Conservation (phyloP, 768 basidiomycete genomes). For the Tulasnella sp. region DNA sequence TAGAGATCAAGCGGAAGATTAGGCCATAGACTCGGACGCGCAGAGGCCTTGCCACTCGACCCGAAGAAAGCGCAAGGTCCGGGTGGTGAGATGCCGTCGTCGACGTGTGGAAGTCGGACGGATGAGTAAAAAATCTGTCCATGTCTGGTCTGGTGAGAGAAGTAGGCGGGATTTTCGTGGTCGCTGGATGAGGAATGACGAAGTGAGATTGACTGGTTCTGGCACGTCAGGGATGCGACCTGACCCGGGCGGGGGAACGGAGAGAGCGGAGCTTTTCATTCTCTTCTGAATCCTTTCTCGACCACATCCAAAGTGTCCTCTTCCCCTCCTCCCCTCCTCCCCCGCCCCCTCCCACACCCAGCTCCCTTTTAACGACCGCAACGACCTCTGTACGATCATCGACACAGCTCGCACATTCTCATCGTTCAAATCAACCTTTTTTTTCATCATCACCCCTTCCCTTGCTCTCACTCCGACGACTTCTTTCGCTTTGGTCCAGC, state of each 20-base stretch:
- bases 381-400: slow-evolving; percentile 25
- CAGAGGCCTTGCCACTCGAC: background rate
- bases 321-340: slow-evolving; percentile 24
- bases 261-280: slow-evolving; percentile 3
- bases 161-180: background rate
- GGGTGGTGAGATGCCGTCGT: slow-evolving; percentile 14
- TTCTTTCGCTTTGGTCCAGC: slow-evolving; percentile 1
- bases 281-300: background rate
- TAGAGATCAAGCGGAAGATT: slow-evolving; percentile 15
- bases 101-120: background rate
- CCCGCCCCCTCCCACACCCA: slow-evolving; percentile 17
- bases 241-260: slow-evolving; percentile 14
- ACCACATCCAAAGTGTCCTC: background rate
- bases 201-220: background rate
- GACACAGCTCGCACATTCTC: slow-evolving; percentile 9
- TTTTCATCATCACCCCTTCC: background rate
- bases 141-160: background rate
- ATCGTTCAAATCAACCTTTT: background rate
- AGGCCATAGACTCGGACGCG: background rate
- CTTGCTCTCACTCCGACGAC: slow-evolving; percentile 1
- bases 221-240: background rate
- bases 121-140: background rate
- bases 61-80: slow-evolving; percentile 2
- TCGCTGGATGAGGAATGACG: background rate
- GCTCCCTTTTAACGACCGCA: slow-evolving; percentile 19